A percentile compares a stretch with the other conserved stretches of the same genome.
Evolutionary conservation across 192 early-diverging fungal species (phyloP).

Genomic region (Glomus cerebriforme): DNA sequence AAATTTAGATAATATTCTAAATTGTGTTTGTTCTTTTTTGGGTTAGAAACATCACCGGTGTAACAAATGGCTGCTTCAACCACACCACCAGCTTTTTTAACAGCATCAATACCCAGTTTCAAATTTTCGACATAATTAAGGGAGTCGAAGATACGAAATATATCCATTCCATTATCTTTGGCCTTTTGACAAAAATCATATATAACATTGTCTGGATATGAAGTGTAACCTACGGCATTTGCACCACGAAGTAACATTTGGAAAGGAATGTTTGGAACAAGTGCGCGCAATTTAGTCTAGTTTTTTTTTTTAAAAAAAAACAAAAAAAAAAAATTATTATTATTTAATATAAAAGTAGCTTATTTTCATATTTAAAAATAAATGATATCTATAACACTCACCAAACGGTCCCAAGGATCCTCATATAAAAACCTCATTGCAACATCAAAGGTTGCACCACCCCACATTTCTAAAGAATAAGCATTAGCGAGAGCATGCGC

Average conservation of each 20-base stretch:
- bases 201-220: slow-evolving; percentile 96
- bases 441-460: slow-evolving; percentile 97
- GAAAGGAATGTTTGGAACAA: slow-evolving; percentile 97
- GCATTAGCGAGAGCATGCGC: slow-evolving; percentile 85
- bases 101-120: slow-evolving; percentile 90
- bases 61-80: slow-evolving; percentile 92
- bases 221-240: slow-evolving; percentile 97
- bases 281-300: slow-evolving; percentile 62
- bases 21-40: slow-evolving; percentile 80
- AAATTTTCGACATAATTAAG: slow-evolving; percentile 98
- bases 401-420: slow-evolving; percentile 95
- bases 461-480: slow-evolving; percentile 97
- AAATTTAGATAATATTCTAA: slow-evolving; percentile 92
- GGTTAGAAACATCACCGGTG: slow-evolving; percentile 91
- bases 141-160: slow-evolving; percentile 98
- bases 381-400: slow-evolving; percentile 12
- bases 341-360: neutral
- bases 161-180: slow-evolving; percentile 84
- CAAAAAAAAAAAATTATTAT: no score
- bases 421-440: slow-evolving; percentile 95
- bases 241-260: slow-evolving; percentile 98
- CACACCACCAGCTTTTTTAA: slow-evolving; percentile 92
- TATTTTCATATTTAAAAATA: neutral
- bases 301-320: no score
- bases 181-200: slow-evolving; percentile 96